Evolutionary conservation across 208 protist species (phyloP).

Genomic region (Lotmaria passim): DNA sequence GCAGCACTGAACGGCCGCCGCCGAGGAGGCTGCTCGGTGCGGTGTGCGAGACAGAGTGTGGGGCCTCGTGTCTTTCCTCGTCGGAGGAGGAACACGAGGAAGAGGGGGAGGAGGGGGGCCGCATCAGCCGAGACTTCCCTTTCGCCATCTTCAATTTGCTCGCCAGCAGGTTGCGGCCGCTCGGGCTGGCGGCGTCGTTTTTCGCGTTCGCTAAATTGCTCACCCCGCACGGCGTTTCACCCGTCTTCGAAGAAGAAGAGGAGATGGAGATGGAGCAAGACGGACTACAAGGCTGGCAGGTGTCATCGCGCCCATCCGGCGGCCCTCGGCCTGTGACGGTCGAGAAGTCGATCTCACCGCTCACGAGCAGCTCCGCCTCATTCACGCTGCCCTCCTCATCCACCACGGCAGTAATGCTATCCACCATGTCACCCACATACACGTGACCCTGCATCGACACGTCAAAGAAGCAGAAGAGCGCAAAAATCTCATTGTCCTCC

Average conservation of each 20-base stretch:
- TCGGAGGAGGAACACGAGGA: background rate
- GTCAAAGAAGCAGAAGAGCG: conserved; percentile 80
- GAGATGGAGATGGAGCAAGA: conserved; percentile 3
- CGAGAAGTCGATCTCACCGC: conserved; percentile 60
- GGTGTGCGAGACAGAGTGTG: background rate
- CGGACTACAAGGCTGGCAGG: background rate
- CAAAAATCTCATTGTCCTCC: conserved; percentile 78
- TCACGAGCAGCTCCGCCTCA: conserved; percentile 42
- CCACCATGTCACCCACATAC: conserved; percentile 61
- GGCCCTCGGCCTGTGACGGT: background rate
- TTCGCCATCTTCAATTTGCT: conserved; percentile 7
- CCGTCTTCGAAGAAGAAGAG: background rate
- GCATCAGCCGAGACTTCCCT: conserved; percentile 14
- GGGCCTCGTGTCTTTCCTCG: background rate
- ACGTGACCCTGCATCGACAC: conserved; percentile 62
- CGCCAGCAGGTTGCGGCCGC: background rate
- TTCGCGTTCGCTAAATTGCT: background rate
- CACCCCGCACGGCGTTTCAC: background rate
- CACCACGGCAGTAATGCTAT: conserved; percentile 43
- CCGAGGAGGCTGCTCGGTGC: background rate
- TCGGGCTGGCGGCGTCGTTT: background rate
- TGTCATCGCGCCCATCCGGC: background rate
- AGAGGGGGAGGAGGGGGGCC: background rate
- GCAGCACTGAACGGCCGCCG: background rate
- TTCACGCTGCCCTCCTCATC: conserved; percentile 43